These are phyloP conservation scores for Lactarius evosmus DNA, from an alignment of 768 basidiomycete genomes.

Conservation along the genomic window DNA sequence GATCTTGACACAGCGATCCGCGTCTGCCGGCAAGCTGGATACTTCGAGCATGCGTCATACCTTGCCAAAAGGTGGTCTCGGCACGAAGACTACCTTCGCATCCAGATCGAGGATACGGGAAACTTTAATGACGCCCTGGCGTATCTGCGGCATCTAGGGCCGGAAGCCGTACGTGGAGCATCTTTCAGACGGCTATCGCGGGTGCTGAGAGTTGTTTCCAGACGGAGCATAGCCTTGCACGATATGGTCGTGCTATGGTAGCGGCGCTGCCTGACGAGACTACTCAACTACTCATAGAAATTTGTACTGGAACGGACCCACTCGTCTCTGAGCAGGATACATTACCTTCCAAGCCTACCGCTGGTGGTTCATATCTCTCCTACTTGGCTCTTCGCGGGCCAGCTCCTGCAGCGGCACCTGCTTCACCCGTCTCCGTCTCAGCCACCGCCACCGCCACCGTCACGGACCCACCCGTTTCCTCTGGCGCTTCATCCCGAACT, in stretches of 20 bases:
- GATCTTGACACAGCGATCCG: constrained; percentile 96
- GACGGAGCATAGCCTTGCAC: constrained; percentile 83
- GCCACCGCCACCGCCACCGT: constrained; percentile 34
- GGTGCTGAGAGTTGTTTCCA: constrained; percentile 31
- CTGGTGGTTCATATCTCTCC: constrained; percentile 67
- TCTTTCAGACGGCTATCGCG: background rate
- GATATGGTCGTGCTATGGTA: constrained; percentile 86
- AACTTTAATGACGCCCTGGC: constrained; percentile 76
- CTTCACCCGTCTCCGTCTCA: constrained; percentile 40
- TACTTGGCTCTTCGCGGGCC: constrained; percentile 73
- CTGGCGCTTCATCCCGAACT: constrained; percentile 19
- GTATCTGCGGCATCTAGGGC: constrained; percentile 77
- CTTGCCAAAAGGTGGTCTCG: constrained; percentile 87
- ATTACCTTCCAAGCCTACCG: constrained; percentile 32
- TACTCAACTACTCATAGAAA: constrained; percentile 85
- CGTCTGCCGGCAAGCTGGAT: constrained; percentile 94
- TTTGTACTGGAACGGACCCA: constrained; percentile 70
- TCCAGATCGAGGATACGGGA: constrained; percentile 90
- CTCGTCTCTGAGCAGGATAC: constrained; percentile 42
- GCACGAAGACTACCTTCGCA: constrained; percentile 90
- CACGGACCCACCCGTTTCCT: constrained; percentile 24
- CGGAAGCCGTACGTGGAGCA: constrained; percentile 63
- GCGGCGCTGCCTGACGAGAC: constrained; percentile 82
- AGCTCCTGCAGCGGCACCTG: constrained; percentile 39
- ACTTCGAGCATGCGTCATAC: constrained; percentile 92